Conservation (phyloP, 2,329 filamentous ascomycete species). For the Claviceps lovelessii region DNA sequence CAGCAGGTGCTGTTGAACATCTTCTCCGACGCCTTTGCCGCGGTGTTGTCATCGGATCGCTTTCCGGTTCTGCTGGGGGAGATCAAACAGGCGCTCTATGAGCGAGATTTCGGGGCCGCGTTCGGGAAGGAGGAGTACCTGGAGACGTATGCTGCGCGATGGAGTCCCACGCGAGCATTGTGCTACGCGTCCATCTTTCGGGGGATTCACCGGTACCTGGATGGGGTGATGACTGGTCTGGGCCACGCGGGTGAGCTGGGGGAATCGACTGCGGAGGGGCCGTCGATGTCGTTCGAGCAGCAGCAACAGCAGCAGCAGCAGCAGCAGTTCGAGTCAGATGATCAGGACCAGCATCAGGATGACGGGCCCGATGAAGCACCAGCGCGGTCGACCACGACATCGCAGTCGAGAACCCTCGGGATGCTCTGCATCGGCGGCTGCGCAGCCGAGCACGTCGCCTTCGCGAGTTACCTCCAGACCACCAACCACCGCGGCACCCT, state of each 20-base stretch:
- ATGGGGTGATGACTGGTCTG: conserved; percentile 9
- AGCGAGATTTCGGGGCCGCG: conserved; percentile 67
- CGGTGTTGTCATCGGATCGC: conserved; percentile 30
- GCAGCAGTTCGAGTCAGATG: neutral
- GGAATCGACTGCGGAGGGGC: neutral
- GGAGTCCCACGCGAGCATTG: conserved; percentile 76
- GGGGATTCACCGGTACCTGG: conserved; percentile 21
- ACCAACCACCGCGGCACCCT: conserved; percentile 25
- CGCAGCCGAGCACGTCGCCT: conserved; percentile 46
- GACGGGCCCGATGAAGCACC: neutral
- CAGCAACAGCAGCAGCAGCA: neutral
- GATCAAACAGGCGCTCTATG: conserved; percentile 74
- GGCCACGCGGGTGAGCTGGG: neutral
- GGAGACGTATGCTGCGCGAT: conserved; percentile 73
- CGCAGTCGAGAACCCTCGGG: conserved; percentile 14
- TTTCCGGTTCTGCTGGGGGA: conserved; percentile 53
- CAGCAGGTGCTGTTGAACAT: conserved; percentile 61
- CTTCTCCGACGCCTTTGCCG: conserved; percentile 52
- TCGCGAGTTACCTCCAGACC: conserved; percentile 29
- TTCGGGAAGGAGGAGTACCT: conserved; percentile 61
- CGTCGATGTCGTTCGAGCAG: neutral
- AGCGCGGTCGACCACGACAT: neutral
- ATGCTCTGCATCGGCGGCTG: conserved; percentile 41
- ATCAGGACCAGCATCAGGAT: neutral
- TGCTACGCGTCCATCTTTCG: conserved; percentile 55